phyloP scores from a whole-genome alignment of 1,284 basidiomycete species.

The Jaminaea rosea region DNA sequence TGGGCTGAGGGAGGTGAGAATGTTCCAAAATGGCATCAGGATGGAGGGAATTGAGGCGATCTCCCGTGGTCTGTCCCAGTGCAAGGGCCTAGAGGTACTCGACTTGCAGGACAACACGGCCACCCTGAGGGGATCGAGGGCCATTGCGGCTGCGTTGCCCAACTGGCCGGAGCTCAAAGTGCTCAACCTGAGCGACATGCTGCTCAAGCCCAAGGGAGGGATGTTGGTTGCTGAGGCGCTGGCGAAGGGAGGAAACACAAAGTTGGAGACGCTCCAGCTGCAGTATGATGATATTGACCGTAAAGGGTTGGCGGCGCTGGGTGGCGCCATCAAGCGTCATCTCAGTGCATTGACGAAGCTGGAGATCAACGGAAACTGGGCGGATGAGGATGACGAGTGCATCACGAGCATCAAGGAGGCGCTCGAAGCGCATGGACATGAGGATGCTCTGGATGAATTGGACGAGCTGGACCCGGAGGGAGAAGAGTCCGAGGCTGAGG shows the following conservation, averaged over 20 bases:
- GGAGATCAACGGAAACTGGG: constrained; percentile 46
- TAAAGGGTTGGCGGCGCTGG: constrained; percentile 27
- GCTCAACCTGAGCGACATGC: constrained; percentile 86
- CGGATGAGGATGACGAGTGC: constrained; percentile 43
- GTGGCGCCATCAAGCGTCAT: constrained; percentile 16
- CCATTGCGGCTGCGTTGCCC: constrained; percentile 63
- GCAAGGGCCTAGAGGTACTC: constrained; percentile 63
- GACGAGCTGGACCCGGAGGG: constrained; percentile 45
- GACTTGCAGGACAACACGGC: constrained; percentile 97
- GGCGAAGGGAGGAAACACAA: constrained; percentile 24
- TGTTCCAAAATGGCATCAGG: constrained; percentile 95
- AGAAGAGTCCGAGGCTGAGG: constrained; percentile 35
- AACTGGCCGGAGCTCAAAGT: constrained; percentile 63
- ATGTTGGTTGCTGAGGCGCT: constrained; percentile 30
- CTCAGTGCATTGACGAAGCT: constrained; percentile 20
- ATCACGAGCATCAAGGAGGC: constrained; percentile 34
- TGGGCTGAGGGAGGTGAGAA: constrained; percentile 67
- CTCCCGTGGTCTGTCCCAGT: constrained; percentile 64
- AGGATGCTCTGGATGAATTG: constrained; percentile 33
- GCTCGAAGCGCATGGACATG: constrained; percentile 30
- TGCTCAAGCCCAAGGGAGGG: constrained; percentile 59
- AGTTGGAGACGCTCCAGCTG: constrained; percentile 33
- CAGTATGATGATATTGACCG: constrained; percentile 44
- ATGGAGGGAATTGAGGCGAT: constrained; percentile 84
- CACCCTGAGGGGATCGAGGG: constrained; percentile 62